Evolutionary conservation across 305 asterid species (phyloP), one percentile per base, ranked within the genome.

Genomic region (Solanum hybrid): DNA sequence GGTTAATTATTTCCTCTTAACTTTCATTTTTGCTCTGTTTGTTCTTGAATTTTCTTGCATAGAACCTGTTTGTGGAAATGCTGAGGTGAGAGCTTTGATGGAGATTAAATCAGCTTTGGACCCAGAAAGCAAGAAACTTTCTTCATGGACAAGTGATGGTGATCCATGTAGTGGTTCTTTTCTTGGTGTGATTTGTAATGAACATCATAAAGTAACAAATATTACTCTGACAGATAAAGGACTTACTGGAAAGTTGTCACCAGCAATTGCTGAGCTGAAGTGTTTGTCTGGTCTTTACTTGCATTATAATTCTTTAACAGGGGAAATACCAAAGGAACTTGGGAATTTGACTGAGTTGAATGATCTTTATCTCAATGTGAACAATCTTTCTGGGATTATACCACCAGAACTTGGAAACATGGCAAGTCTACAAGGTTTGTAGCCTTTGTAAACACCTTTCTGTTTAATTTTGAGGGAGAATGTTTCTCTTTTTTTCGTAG

Each of bases 111-210:
- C 96, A 7, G 93, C 95, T 79, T 41, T 97, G 87, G 99, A 97
- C 94, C 99, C 99, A 4, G 92, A 79, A 73, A 92, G 89, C 94
- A 94, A 93, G 92, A 89, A 88, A 57, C 92, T 97, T 39, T 89
- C 93, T 1, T 96, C 99, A 6, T 97, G 99, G 99, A 93, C 90
- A 32, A 89, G 79, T 24, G 90, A 87, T 92, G 97, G 96, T 72
- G 97, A 96, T 88, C 98, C 96, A 0, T 97, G 99, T 95, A 92
- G 92, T 89, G 97, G 97, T 90, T 36, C 93, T n/a, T 97, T 97
- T 82, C 91, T 89, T 73, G 99, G 99, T 70, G 97, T 97, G n/a
- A 96, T 95, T 83, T 97, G 99, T 91, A 97, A 97, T 93, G 95
- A 92, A 90, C 95, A 95, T 91, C 92, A 94, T 83, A 97, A 96